Evolutionary conservation across 306 rosid species (phyloP), one percentile per base, ranked within the genome.

Genomic region (Heteromeles arbutifolia): DNA sequence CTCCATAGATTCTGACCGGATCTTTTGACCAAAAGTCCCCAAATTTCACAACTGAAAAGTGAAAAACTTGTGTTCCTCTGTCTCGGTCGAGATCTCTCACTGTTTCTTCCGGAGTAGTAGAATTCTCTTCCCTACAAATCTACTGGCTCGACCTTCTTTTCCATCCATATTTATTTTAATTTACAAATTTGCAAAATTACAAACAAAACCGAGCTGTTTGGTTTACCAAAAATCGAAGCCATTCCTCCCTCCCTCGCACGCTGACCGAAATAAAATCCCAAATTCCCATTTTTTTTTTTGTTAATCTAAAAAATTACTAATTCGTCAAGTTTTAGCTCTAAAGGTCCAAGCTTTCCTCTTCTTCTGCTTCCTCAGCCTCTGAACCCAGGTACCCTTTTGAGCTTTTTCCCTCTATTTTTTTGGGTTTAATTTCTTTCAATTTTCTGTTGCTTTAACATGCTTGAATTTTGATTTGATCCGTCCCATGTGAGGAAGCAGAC

Each of bases 191-290:
- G 45, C 12, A 14, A 56, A 41, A 39, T 17, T 48, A 15, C 32
- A 61, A 73, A 59, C n/a, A 29, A 11, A 53, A 22, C 50, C 39
- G 37, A 56, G 62, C 6, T 2, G 29, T 41, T 48, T 48, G 21
- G 6, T 48, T 37, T n/a, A 73, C 28, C 69, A 25, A 73, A 53
- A 73, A 74, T 41, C 69, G 29, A 74, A 59, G 58, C 68, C 17
- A 22, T 57, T 58, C 50, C 39, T 73, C 56, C 5, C 24, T 57
- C 19, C 31, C 54, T 73, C 68, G 53, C 41, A 73, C 77, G 77
- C 77, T 61, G 44, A 43, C 77, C 56, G 39, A 73, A 43, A 24
- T 48, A 73, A 61, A 39, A 14, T 41, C 77, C 68, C 68, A 25
- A 62, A 43, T 5, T 74, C 50, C 45, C 64, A 44, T 58, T 37